Conservation (phyloP, 345 rosid genomes). For the Populus pruinosa region DNA sequence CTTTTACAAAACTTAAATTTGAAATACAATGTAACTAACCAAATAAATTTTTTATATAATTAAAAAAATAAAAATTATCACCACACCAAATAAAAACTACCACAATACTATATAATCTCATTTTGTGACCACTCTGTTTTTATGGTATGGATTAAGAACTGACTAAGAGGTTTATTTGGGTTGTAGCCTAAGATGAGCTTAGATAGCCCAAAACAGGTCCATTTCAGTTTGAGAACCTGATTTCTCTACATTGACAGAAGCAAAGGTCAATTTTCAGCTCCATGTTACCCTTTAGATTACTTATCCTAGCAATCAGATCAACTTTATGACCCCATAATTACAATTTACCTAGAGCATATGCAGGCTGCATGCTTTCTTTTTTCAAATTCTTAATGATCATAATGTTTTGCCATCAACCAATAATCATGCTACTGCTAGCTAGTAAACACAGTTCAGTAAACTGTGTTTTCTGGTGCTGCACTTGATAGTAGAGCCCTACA, state of each 20-base stretch:
- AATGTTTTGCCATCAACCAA: constrained; percentile 13
- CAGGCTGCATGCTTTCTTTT: not conserved
- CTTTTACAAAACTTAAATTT: too few relatives aligned
- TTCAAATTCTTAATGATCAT: not conserved
- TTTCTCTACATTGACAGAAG: not conserved
- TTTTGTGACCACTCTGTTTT: constrained; percentile 6
- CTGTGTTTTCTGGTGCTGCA: constrained; percentile 1
- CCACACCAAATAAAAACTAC: too few relatives aligned
- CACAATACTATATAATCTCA: not conserved
- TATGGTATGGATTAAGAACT: not conserved
- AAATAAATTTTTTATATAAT: too few relatives aligned
- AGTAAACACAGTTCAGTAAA: not conserved
- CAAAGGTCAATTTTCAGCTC: not conserved
- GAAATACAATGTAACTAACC: too few relatives aligned
- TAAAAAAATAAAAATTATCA: too few relatives aligned
- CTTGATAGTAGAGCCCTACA: constrained; percentile 14
- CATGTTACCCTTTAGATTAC: not conserved
- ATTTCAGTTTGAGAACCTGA: not conserved
- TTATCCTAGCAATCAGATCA: not conserved
- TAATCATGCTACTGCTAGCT: not conserved
- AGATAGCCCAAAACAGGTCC: not conserved
- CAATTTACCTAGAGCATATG: not conserved
- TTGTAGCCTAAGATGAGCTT: too few relatives aligned
- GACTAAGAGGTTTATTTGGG: not conserved
- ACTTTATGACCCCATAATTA: not conserved